Base-by-base conservation (phyloP, 257 asterid genomes). In the Petunia secreta region DNA sequence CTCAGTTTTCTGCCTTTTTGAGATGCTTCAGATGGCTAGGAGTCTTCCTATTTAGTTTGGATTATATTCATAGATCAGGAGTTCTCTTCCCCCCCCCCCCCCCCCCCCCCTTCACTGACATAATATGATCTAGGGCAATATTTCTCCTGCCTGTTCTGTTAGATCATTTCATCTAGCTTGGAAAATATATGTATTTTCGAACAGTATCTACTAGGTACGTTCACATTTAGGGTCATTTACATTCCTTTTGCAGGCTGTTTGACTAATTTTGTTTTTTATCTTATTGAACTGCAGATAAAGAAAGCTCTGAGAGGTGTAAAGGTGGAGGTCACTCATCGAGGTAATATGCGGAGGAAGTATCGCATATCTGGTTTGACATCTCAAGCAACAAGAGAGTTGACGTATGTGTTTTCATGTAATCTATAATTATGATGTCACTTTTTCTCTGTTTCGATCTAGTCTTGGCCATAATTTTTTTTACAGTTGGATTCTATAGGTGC, bases 281-380 rank as follows among this genome's bases (percentile, higher is more conserved):
- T 38, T 69, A 41, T 81, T 52, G 79, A 64, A 40, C 81, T 66
- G 65, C 91, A 95, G 98, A 92, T 95, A 25, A 95, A 93, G 87
- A 95, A 95, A 83, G 98, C 99, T 14, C 86, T 95, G 36, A 89
- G 99, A 87, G 99, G 99, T 81, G 95, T 95, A 41, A 95, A 90
- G 85, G 98, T 95, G 60, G 98, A 95, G 85, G 99, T 95, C 68
- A 95, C 99, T 39, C 99, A 95, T 80, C 90, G 99, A 10, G 97
- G 99, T 11, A 93, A 95, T 85, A 93, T 95, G 97, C 92, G 98
- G n/a, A 87, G 99, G 84, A 95, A 92, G 75, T 95, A 95, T 64
- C 94, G 99, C 55, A 93, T 95, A 64, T 88, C 95, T 87, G 97
- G 98, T 67, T 86, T 95, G 89, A 95, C 98, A 11, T 87, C 97